phyloP scores from a whole-genome alignment of 768 basidiomycete species.

The Candolleomyces eurysporus region DNA sequence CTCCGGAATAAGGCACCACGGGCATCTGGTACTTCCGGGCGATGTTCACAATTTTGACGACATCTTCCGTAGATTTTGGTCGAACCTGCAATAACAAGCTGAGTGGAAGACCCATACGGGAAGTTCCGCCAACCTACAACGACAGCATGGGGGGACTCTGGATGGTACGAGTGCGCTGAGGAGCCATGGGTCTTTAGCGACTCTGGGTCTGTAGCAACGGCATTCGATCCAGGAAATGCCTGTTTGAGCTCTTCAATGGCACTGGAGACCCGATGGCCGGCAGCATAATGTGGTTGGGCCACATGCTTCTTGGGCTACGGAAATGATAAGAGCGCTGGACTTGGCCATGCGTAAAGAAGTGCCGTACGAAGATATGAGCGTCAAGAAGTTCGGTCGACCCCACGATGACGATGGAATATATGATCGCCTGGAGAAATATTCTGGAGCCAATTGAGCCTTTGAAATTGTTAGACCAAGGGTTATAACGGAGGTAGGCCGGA shows the following conservation, averaged over 20 bases:
- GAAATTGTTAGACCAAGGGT: conserved; percentile 42
- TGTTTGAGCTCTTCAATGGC: conserved; percentile 54
- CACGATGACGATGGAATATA: conserved; percentile 36
- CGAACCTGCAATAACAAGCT: conserved; percentile 41
- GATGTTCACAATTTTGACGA: conserved; percentile 75
- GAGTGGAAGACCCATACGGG: neutral
- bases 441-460: conserved; percentile 32
- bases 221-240: conserved; percentile 43
- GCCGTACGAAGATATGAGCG: conserved; percentile 10
- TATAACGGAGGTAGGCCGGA: conserved; percentile 28
- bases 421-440: conserved; percentile 32
- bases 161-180: conserved; percentile 70
- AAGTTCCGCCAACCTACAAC: conserved; percentile 28
- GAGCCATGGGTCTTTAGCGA: conserved; percentile 57
- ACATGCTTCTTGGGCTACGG: conserved; percentile 2
- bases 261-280: conserved; percentile 40
- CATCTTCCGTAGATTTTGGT: conserved; percentile 72
- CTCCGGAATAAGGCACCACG: conserved; percentile 79
- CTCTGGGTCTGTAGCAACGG: conserved; percentile 51
- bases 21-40: conserved; percentile 74
- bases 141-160: conserved; percentile 54
- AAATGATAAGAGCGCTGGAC: neutral
- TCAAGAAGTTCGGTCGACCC: conserved; percentile 23
- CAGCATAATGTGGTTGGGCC: conserved; percentile 36
- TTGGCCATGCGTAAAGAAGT: neutral